phyloP scores from a whole-genome alignment of 768 basidiomycete genomes.

The Rhizopogon vulgaris region DNA sequence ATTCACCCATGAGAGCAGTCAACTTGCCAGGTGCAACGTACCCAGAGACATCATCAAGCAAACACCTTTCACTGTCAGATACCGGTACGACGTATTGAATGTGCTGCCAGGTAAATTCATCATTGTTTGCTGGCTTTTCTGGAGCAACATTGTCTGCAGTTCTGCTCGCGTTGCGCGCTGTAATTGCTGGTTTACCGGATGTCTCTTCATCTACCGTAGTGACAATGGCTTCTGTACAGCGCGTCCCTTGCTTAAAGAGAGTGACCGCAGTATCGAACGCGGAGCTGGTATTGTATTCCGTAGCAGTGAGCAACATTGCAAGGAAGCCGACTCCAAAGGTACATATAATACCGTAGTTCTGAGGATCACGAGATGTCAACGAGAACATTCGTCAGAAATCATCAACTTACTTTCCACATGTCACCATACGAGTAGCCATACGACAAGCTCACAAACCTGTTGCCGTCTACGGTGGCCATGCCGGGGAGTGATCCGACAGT shows the following conservation, averaged over 20 bases:
- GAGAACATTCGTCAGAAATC: conserved; percentile 1
- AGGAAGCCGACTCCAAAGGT: conserved; percentile 37
- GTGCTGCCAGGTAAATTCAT: conserved; percentile 75
- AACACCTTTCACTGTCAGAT: conserved; percentile 30
- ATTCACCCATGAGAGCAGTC: conserved; percentile 45
- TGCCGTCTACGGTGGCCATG: conserved; percentile 33
- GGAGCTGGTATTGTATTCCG: conserved; percentile 25
- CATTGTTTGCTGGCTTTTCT: conserved; percentile 25
- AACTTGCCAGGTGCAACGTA: conserved; percentile 46
- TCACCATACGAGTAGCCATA: conserved; percentile 21
- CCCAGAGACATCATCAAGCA: conserved; percentile 41
- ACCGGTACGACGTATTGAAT: conserved; percentile 58
- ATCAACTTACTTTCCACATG: conserved; percentile 33
- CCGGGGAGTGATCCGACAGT: conserved; percentile 36
- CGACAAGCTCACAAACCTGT: conserved; percentile 30
- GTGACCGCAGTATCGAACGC: conserved; percentile 26
- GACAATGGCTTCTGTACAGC: neutral
- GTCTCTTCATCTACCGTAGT: conserved; percentile 15
- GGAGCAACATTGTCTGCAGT: conserved; percentile 23
- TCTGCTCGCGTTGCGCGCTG: neutral
- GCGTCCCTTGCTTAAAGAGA: conserved; percentile 12
- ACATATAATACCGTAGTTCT: conserved; percentile 40
- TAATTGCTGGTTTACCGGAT: neutral
- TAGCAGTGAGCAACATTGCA: conserved; percentile 27
- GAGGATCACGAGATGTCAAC: conserved; percentile 11